phyloP scores from a whole-genome alignment of 1,139 yeast genomes.

The Lodderomyces elongisporus region DNA sequence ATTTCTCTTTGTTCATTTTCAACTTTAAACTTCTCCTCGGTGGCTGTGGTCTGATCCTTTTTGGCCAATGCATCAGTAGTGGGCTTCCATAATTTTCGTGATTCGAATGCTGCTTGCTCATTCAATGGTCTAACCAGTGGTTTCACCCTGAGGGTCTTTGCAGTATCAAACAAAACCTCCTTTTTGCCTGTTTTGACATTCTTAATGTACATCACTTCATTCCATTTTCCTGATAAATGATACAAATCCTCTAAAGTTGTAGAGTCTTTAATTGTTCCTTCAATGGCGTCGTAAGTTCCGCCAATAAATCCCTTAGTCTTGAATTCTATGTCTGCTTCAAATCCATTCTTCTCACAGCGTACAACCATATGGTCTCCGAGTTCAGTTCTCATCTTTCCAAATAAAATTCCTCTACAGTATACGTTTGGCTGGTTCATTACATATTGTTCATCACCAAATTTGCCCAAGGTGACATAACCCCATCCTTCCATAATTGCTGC shows the following conservation, averaged over 20 bases:
- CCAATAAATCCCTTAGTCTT: conserved; percentile 91
- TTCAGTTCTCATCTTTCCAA: conserved; percentile 86
- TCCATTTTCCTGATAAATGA: conserved; percentile 88
- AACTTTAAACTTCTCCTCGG: conserved; percentile 79
- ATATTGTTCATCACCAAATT: conserved; percentile 65
- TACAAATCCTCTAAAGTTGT: conserved; percentile 55
- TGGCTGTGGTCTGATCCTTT: conserved; percentile 77
- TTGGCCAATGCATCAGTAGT: conserved; percentile 73
- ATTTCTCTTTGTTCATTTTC: conserved; percentile 76
- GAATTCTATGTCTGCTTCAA: conserved; percentile 85
- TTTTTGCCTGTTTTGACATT: no score
- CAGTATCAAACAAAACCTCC: conserved; percentile 47
- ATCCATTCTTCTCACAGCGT: conserved; percentile 21
- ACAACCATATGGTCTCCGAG: conserved; percentile 86
- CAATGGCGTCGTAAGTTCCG: conserved; percentile 87
- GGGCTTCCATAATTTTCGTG: conserved; percentile 75
- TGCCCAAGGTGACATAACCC: conserved; percentile 67
- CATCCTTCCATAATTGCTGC: conserved; percentile 97
- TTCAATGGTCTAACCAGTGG: conserved; percentile 74
- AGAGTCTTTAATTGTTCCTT: conserved; percentile 60
- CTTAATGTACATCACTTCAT: conserved; percentile 53
- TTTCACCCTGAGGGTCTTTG: conserved; percentile 61
- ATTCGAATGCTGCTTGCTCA: conserved; percentile 79
- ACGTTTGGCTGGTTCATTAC: conserved; percentile 88
- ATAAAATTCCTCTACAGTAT: conserved; percentile 89